phyloP scores from a whole-genome alignment of 2,329 filamentous ascomycete species.

The Curvularia sp. region DNA sequence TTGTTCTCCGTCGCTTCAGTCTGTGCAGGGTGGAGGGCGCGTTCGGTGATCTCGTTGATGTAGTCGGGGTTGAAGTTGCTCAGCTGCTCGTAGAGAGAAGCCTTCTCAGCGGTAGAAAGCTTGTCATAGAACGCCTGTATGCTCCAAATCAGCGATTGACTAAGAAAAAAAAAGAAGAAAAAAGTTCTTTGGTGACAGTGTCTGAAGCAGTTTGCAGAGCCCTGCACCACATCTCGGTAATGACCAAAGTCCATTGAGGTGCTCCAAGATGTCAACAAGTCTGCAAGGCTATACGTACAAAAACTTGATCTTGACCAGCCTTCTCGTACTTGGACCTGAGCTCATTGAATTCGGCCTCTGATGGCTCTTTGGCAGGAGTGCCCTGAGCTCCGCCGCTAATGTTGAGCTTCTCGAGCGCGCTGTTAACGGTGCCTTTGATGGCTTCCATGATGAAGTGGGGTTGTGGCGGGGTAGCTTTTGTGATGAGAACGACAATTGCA shows the following conservation, averaged over 20 bases:
- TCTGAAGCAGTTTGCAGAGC: neutral
- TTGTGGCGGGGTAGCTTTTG: slow-evolving; percentile 17
- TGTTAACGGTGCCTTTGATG: slow-evolving; percentile 53
- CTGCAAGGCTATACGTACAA: slow-evolving; percentile 51
- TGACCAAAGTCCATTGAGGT: slow-evolving; percentile 9
- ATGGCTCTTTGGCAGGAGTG: slow-evolving; percentile 60
- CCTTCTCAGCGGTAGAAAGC: slow-evolving; percentile 76
- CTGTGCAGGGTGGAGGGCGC: slow-evolving; percentile 79
- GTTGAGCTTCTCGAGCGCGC: slow-evolving; percentile 53
- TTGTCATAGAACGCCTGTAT: slow-evolving; percentile 75
- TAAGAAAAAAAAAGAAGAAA: neutral
- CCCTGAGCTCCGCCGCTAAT: slow-evolving; percentile 46
- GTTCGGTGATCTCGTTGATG: slow-evolving; percentile 87
- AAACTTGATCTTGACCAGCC: slow-evolving; percentile 81
- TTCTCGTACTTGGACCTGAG: slow-evolving; percentile 76
- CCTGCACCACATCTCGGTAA: too few species aligned
- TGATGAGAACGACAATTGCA: slow-evolving; percentile 11
- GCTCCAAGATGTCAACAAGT: slow-evolving; percentile 1
- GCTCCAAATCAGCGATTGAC: neutral
- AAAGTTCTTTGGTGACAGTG: neutral
- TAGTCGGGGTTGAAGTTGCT: slow-evolving; percentile 79
- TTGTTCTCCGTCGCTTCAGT: slow-evolving; percentile 59
- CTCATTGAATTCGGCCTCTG: slow-evolving; percentile 69
- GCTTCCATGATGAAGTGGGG: slow-evolving; percentile 48
- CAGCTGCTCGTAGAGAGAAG: slow-evolving; percentile 80